Percentiles rank a stretch among this genome's conserved stretches.
These are phyloP conservation scores for Parietichytrium sp. DNA, from an alignment of 108 stramenopile species.

Conservation along the genomic window DNA sequence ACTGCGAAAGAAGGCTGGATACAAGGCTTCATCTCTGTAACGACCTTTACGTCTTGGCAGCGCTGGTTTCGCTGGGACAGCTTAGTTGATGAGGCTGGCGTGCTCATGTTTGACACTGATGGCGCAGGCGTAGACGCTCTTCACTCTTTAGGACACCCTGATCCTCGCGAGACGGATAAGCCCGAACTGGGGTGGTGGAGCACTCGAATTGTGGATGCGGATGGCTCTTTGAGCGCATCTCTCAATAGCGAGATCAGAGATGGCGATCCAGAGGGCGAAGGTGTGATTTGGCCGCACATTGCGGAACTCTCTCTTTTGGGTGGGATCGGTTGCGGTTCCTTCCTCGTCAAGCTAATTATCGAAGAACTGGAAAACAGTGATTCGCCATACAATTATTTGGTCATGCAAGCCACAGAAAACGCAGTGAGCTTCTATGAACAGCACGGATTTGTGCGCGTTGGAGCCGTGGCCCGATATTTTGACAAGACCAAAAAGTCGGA, in stretches of 20 bases:
- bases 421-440: constrained; percentile 84
- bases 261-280: constrained; percentile 83
- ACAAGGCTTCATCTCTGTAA: constrained; percentile 81
- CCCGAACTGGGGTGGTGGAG: background rate
- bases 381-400: constrained; percentile 72
- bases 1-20: constrained; percentile 67
- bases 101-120: constrained; percentile 63
- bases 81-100: constrained; percentile 64
- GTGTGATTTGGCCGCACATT: constrained; percentile 82
- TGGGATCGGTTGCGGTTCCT: constrained; percentile 70
- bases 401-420: constrained; percentile 81
- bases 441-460: constrained; percentile 79
- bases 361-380: constrained; percentile 75
- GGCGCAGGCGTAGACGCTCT: constrained; percentile 52
- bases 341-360: constrained; percentile 70
- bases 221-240: constrained; percentile 55
- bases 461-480: constrained; percentile 46
- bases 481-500: constrained; percentile 13
- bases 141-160: constrained; percentile 57
- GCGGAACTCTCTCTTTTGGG: constrained; percentile 80
- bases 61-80: constrained; percentile 82
- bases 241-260: constrained; percentile 70
- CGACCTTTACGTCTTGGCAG: constrained; percentile 87
- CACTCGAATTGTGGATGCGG: background rate
- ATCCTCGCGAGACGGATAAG: constrained; percentile 57